phyloP scores from a whole-genome alignment of 306 rosid species.

The Delonix regia region DNA sequence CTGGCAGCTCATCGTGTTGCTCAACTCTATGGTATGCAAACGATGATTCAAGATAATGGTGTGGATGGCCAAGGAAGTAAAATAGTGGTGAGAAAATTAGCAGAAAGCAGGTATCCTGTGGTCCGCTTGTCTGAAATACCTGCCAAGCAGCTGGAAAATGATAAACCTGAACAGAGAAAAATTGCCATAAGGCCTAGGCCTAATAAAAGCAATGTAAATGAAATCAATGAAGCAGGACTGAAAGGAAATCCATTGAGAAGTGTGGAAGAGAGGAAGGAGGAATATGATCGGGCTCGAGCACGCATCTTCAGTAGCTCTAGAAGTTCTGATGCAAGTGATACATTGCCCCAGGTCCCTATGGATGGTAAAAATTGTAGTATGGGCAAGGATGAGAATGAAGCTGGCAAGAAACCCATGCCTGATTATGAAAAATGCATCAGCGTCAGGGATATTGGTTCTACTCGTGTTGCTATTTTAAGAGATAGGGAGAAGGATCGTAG shows the following conservation, averaged over 20 bases:
- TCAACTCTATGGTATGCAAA: constrained; percentile 83
- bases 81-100: constrained; percentile 72
- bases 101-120: constrained; percentile 63
- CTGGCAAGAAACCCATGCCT: constrained; percentile 42
- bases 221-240: constrained; percentile 42
- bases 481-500: constrained; percentile 88
- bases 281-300: constrained; percentile 87
- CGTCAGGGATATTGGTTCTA: constrained; percentile 50
- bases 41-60: constrained; percentile 76
- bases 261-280: constrained; percentile 94
- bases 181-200: constrained; percentile 70
- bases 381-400: constrained; percentile 58
- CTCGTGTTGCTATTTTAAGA: constrained; percentile 87
- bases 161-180: constrained; percentile 55
- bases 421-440: constrained; percentile 49
- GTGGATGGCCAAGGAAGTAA: constrained; percentile 83
- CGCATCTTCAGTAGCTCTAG: constrained; percentile 70
- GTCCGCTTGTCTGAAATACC: constrained; percentile 76
- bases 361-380: constrained; percentile 51
- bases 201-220: constrained; percentile 47
- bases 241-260: constrained; percentile 64
- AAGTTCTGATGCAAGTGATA: constrained; percentile 54
- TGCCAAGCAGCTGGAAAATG: constrained; percentile 57
- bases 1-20: constrained; percentile 95
- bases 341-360: constrained; percentile 36